A percentile compares a stretch with the other conserved stretches of the same genome.
These are phyloP conservation scores for Cymbopogon citratus DNA, from an alignment of 176 grass and related monocot species.

Conservation along the genomic window DNA sequence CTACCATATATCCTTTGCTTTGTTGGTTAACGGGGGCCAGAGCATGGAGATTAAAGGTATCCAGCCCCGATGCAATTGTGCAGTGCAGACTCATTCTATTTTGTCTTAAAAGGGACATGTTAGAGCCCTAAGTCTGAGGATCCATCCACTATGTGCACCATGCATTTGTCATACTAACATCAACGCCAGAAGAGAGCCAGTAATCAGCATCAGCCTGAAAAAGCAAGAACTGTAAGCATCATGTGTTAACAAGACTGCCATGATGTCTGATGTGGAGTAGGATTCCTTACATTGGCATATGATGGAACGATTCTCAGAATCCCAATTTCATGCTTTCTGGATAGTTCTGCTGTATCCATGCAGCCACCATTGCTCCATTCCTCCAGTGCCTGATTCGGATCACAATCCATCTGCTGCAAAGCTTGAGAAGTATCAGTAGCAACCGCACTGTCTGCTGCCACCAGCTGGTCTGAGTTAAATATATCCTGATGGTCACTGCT, in stretches of 20 bases:
- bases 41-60: slow-evolving; percentile 1
- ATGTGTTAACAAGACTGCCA: background rate
- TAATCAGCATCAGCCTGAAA: slow-evolving; percentile 83
- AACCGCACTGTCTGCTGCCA: background rate
- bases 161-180: slow-evolving; percentile 52
- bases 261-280: background rate
- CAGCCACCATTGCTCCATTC: slow-evolving; percentile 20
- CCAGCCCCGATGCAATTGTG: background rate
- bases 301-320: slow-evolving; percentile 67
- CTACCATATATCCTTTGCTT: slow-evolving; percentile 32
- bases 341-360: slow-evolving; percentile 32
- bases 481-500: slow-evolving; percentile 47
- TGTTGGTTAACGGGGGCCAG: background rate
- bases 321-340: slow-evolving; percentile 44
- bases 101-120: background rate
- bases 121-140: slow-evolving; percentile 18
- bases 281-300: slow-evolving; percentile 51
- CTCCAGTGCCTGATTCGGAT: slow-evolving; percentile 23
- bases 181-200: slow-evolving; percentile 63
- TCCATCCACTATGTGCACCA: slow-evolving; percentile 55
- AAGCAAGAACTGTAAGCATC: slow-evolving; percentile 19
- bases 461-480: slow-evolving; percentile 16
- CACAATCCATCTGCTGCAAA: slow-evolving; percentile 25
- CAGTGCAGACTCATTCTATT: slow-evolving; percentile 27
- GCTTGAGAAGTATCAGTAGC: slow-evolving; percentile 12